A percentile compares a stretch with the other conserved stretches of the same genome.
These are phyloP conservation scores for Xylaria telfairii DNA, from an alignment of 495 filamentous ascomycete genomes.

Conservation along the genomic window DNA sequence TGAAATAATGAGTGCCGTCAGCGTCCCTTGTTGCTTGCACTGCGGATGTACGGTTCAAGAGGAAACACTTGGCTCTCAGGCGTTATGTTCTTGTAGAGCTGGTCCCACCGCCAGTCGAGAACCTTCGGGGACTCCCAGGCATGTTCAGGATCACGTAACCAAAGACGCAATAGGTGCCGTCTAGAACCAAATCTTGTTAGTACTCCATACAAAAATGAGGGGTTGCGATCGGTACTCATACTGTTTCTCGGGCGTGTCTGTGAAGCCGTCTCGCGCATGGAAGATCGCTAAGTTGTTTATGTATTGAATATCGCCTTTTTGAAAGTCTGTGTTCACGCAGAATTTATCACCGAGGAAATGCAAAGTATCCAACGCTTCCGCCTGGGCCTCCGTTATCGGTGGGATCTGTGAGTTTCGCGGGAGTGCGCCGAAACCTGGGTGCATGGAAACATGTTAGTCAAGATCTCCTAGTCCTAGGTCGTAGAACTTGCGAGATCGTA, in stretches of 20 bases:
- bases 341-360: constrained; percentile 66
- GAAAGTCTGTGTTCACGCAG: constrained; percentile 58
- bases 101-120: constrained; percentile 56
- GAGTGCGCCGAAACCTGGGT: constrained; percentile 56
- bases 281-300: constrained; percentile 61
- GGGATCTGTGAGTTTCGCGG: constrained; percentile 60
- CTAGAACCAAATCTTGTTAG: constrained; percentile 38
- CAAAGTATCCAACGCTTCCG: constrained; percentile 69
- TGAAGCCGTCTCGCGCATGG: constrained; percentile 56
- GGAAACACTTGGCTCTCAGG: constrained; percentile 60
- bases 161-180: constrained; percentile 63
- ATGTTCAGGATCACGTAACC: constrained; percentile 63
- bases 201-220: constrained; percentile 18
- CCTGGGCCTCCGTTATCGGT: constrained; percentile 68
- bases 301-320: constrained; percentile 60
- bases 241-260: constrained; percentile 53
- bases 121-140: constrained; percentile 60
- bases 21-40: constrained; percentile 43
- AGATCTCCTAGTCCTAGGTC: too few species aligned
- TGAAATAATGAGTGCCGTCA: not conserved
- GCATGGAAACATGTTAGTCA: too few species aligned
- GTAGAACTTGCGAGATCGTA: too few species aligned
- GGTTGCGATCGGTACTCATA: constrained; percentile 37
- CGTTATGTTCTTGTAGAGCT: constrained; percentile 57
- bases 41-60: constrained; percentile 57